Percentiles rank a stretch among this genome's conserved stretches.
phyloP scores from a whole-genome alignment of 306 rosid species.

The Glycyrrhiza uralensis region DNA sequence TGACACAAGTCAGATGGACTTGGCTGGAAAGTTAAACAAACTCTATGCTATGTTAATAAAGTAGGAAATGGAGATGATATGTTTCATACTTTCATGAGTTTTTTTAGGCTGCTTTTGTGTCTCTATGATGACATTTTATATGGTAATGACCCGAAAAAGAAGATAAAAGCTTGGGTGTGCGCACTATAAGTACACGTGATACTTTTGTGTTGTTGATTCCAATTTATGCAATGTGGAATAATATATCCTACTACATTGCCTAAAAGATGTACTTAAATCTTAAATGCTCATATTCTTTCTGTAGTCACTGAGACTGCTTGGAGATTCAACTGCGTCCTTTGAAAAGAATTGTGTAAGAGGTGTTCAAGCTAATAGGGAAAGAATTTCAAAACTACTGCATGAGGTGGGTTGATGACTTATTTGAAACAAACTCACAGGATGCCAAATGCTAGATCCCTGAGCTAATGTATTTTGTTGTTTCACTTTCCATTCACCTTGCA shows the following conservation, averaged over 20 bases:
- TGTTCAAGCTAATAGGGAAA: constrained; percentile 87
- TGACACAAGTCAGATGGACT: constrained; percentile 17
- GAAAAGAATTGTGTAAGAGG: constrained; percentile 97
- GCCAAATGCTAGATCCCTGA: constrained; percentile 13
- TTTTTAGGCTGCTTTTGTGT: background rate
- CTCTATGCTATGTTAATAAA: constrained; percentile 1
- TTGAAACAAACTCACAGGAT: background rate
- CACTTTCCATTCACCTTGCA: constrained; percentile 42
- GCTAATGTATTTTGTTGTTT: constrained; percentile 39
- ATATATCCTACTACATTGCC: background rate
- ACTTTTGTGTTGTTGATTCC: constrained; percentile 15
- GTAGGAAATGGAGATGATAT: background rate
- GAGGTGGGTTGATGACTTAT: constrained; percentile 59
- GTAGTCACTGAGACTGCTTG: constrained; percentile 90
- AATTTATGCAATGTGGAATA: constrained; percentile 3
- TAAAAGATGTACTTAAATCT: background rate
- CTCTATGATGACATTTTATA: background rate
- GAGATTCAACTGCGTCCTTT: constrained; percentile 91
- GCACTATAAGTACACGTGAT: background rate
- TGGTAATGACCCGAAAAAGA: constrained; percentile 1
- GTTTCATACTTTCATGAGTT: background rate
- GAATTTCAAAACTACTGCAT: constrained; percentile 84
- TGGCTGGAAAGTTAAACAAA: constrained; percentile 8
- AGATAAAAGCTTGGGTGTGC: background rate
- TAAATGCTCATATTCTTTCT: constrained; percentile 5